Evolutionary conservation across 352 stramenopile genomes (phyloP).

Genomic region (Globisporangium rhizosaccharum): DNA sequence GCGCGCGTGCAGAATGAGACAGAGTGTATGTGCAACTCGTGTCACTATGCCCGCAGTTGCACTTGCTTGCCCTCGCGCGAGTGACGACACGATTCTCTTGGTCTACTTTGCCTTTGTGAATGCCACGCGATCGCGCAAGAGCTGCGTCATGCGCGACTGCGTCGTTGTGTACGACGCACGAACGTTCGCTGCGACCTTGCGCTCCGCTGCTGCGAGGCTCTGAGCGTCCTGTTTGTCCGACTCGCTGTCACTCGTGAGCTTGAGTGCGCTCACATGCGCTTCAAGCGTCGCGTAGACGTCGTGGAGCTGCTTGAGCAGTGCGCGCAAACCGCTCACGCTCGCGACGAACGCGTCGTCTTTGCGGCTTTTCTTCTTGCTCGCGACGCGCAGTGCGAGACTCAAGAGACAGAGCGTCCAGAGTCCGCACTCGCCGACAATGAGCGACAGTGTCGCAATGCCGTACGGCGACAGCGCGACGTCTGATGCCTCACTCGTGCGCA

Average conservation of each 20-base stretch:
- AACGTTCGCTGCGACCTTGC: slow-evolving; percentile 32
- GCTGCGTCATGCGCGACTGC: slow-evolving; percentile 25
- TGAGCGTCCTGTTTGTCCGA: not conserved
- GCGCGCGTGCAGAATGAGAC: no score
- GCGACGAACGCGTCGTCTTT: slow-evolving; percentile 40
- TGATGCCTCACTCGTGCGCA: not conserved
- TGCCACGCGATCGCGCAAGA: slow-evolving; percentile 27
- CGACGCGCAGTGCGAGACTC: slow-evolving; percentile 30
- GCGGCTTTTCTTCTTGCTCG: slow-evolving; percentile 64
- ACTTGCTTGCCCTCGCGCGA: no score
- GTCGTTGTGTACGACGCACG: slow-evolving; percentile 32
- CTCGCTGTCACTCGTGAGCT: not conserved
- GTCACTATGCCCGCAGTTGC: no score
- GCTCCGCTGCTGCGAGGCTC: slow-evolving; percentile 15
- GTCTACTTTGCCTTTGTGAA: slow-evolving; percentile 6
- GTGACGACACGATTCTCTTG: no score
- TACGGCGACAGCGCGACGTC: slow-evolving; percentile 37
- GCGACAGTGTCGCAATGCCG: slow-evolving; percentile 40
- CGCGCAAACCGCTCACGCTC: slow-evolving; percentile 30
- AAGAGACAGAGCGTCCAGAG: slow-evolving; percentile 50
- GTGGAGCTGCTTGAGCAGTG: slow-evolving; percentile 56
- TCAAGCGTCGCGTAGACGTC: slow-evolving; percentile 39
- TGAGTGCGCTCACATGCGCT: slow-evolving; percentile 25
- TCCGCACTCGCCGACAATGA: slow-evolving; percentile 53
- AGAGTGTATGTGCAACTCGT: no score